A percentile compares a stretch with the other conserved stretches of the same genome.
These are phyloP conservation scores for Macrophomina pseudophaseolina DNA, from an alignment of 2,329 filamentous ascomycete genomes.

Conservation along the genomic window DNA sequence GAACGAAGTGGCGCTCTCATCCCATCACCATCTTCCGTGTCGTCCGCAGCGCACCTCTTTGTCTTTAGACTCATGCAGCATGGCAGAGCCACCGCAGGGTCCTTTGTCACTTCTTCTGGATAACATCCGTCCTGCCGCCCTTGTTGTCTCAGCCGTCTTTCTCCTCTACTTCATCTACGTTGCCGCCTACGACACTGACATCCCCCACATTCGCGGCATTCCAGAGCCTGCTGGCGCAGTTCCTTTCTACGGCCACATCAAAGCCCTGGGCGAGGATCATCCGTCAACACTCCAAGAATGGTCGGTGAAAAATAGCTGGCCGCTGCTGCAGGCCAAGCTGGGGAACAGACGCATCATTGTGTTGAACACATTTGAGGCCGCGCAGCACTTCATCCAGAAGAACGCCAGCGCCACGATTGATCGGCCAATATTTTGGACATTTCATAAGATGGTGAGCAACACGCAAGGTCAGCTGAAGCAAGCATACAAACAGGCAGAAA, in stretches of 20 bases:
- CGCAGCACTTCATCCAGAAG: constrained; percentile 19
- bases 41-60: too few relatives aligned
- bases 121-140: constrained; percentile 33
- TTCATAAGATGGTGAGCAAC: constrained; percentile 17
- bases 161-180: constrained; percentile 31
- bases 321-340: constrained; percentile 21
- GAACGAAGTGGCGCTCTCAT: too few relatives aligned
- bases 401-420: constrained; percentile 24
- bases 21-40: too few relatives aligned
- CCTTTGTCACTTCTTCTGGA: constrained; percentile 30
- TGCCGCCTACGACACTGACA: constrained; percentile 30
- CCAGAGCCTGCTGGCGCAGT: neutral
- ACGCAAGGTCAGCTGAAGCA: constrained; percentile 13
- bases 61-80: neutral
- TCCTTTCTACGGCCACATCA: constrained; percentile 20
- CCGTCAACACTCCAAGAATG: neutral
- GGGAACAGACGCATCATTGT: constrained; percentile 12
- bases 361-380: constrained; percentile 20
- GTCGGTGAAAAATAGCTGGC: constrained; percentile 7
- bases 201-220: constrained; percentile 6
- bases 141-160: constrained; percentile 17
- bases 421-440: constrained; percentile 19
- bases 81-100: neutral
- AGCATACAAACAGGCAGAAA: neutral
- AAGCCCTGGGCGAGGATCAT: constrained; percentile 6